A percentile compares a stretch with the other conserved stretches of the same genome.
Evolutionary conservation across 768 basidiomycete genomes (phyloP).

Genomic region (Harrya chromipes): DNA sequence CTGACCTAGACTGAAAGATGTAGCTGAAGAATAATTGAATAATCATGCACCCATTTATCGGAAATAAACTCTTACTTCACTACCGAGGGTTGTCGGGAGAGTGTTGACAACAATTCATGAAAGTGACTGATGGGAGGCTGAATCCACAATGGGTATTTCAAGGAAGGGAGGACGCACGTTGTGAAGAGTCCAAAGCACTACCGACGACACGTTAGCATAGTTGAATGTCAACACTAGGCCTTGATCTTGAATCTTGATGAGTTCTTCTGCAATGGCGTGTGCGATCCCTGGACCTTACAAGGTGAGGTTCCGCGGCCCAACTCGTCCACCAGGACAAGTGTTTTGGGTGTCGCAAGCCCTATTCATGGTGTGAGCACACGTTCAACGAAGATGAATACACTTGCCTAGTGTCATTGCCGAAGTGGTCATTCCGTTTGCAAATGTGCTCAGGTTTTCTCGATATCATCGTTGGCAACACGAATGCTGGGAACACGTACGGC

Average conservation of each 20-base stretch:
- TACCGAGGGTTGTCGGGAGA: too few species aligned
- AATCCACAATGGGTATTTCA: not conserved
- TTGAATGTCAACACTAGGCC: conserved; percentile 12
- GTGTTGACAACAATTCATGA: too few species aligned
- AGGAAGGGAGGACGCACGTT: too few species aligned
- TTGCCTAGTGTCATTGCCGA: conserved; percentile 86
- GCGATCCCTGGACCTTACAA: conserved; percentile 76
- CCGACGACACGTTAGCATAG: not conserved
- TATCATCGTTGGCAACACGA: conserved; percentile 86
- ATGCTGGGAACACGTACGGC: conserved; percentile 49
- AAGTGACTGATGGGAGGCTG: too few species aligned
- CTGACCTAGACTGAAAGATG: too few species aligned
- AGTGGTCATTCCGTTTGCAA: conserved; percentile 92
- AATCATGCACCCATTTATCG: too few species aligned
- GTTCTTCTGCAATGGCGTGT: conserved; percentile 78
- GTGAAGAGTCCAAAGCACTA: conserved; percentile 89
- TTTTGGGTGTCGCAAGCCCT: conserved; percentile 68
- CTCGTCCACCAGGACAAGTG: conserved; percentile 89
- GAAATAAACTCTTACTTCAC: too few species aligned
- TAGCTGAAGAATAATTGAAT: too few species aligned
- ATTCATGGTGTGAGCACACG: conserved; percentile 1
- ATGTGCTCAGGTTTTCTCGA: conserved; percentile 90
- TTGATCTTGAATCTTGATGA: conserved; percentile 69
- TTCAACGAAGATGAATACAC: not conserved
- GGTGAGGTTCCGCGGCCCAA: conserved; percentile 91